Percentiles rank a stretch among this genome's conserved stretches.
These are phyloP conservation scores for Debaryomyces psychrophilus DNA, from an alignment of 1,139 yeast species.

Conservation along the genomic window DNA sequence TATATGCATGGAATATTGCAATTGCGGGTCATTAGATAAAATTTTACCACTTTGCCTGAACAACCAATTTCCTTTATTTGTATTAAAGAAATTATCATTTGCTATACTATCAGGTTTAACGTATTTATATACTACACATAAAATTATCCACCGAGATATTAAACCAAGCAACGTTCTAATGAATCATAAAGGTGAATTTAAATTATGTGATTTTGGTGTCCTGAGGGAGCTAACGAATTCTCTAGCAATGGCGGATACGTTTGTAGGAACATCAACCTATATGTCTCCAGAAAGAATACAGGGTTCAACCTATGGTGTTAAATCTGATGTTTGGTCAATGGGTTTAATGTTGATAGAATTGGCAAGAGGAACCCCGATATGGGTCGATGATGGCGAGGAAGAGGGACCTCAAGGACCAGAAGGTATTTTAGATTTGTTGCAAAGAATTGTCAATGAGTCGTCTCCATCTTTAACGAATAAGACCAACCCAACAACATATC, in stretches of 20 bases:
- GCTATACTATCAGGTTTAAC: slow-evolving; percentile 80
- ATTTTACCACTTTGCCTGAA: slow-evolving; percentile 58
- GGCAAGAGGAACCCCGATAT: slow-evolving; percentile 70
- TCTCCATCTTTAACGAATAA: slow-evolving; percentile 66
- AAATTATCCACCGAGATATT: slow-evolving; percentile 89
- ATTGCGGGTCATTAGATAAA: slow-evolving; percentile 89
- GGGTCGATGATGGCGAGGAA: slow-evolving; percentile 40
- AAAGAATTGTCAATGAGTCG: slow-evolving; percentile 88
- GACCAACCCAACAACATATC: slow-evolving; percentile 28
- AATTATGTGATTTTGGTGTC: slow-evolving; percentile 93
- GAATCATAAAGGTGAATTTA: slow-evolving; percentile 78
- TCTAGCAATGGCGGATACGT: slow-evolving; percentile 82
- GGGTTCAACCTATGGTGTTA: slow-evolving; percentile 88
- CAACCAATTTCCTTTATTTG: slow-evolving; percentile 56
- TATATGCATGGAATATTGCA: slow-evolving; percentile 95
- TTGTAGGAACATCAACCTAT: slow-evolving; percentile 95
- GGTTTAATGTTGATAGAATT: slow-evolving; percentile 89
- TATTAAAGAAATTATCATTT: slow-evolving; percentile 73
- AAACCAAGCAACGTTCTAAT: slow-evolving; percentile 76
- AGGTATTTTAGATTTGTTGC: slow-evolving; percentile 87
- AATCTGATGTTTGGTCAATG: slow-evolving; percentile 95
- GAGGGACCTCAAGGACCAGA: slow-evolving; percentile 54
- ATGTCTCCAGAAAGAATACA: slow-evolving; percentile 98
- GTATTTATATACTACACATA: slow-evolving; percentile 78
- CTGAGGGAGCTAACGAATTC: slow-evolving; percentile 89